Conservation (phyloP, 139 green algal genomes). For the Choricystis sp. region DNA sequence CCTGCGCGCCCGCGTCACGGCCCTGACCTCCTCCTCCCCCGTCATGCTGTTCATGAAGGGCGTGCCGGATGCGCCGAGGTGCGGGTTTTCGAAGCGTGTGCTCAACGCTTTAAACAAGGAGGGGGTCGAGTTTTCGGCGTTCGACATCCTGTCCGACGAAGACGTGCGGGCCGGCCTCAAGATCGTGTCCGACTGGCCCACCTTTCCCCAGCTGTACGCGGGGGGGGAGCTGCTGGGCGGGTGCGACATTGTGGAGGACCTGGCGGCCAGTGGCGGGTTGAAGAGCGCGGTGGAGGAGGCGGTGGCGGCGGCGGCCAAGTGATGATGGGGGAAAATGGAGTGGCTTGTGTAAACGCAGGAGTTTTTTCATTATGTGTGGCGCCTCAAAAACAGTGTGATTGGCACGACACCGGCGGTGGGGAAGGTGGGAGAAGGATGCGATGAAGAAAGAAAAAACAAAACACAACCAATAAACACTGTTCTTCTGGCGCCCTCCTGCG, state of each 20-base stretch:
- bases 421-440: too few relatives aligned
- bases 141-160: constrained; percentile 82
- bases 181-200: constrained; percentile 60
- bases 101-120: constrained; percentile 36
- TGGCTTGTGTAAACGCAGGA: too few relatives aligned
- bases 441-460: too few relatives aligned
- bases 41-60: constrained; percentile 57
- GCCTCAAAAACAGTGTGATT: too few relatives aligned
- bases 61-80: constrained; percentile 46
- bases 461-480: too few relatives aligned
- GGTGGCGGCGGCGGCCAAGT: too few relatives aligned
- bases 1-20: constrained; percentile 2
- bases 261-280: constrained; percentile 29
- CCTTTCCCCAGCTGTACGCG: constrained; percentile 79
- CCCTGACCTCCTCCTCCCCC: not conserved
- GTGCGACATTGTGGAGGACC: constrained; percentile 70
- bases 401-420: too few relatives aligned
- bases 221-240: constrained; percentile 72
- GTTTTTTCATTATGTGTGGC: too few relatives aligned
- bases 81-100: constrained; percentile 70
- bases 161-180: constrained; percentile 71
- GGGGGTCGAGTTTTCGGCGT: constrained; percentile 41
- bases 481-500: too few relatives aligned
- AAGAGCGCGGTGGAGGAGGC: not conserved
- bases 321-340: too few relatives aligned